phyloP scores from a whole-genome alignment of 306 rosid genomes.

The Prosopis cineraria region DNA sequence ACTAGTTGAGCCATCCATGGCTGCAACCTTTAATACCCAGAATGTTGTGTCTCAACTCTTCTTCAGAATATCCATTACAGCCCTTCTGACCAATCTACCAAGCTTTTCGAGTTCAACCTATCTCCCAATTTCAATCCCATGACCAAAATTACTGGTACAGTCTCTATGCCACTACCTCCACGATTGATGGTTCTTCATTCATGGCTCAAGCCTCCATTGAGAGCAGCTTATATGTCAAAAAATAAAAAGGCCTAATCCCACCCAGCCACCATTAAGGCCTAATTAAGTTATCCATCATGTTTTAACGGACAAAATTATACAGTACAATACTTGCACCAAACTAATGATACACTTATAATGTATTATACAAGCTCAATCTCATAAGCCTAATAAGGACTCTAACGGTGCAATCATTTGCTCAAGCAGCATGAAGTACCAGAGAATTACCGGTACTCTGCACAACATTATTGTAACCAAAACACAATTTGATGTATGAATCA shows the following conservation, averaged over 20 bases:
- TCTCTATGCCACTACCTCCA: neutral
- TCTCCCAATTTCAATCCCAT: neutral
- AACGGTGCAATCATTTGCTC: neutral
- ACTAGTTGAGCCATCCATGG: no score
- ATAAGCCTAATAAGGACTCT: neutral
- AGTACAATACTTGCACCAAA: no score
- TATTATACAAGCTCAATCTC: no score
- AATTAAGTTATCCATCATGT: neutral
- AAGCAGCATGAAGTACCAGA: slow-evolving; percentile 16
- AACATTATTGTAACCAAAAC: neutral
- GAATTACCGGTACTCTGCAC: slow-evolving; percentile 13
- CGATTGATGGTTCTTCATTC: neutral
- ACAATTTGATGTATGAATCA: slow-evolving; percentile 14
- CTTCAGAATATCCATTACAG: neutral
- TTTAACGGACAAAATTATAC: neutral
- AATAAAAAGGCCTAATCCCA: neutral
- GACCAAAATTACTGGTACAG: neutral
- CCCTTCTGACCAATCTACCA: neutral
- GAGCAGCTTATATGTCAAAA: neutral
- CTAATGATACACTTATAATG: no score
- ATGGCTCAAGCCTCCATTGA: neutral
- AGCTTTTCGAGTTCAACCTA: neutral
- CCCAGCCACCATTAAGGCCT: neutral
- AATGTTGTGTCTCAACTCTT: neutral
- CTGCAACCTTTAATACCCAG: no score